These are phyloP conservation scores for Colletotrichum neosansevieriae DNA, from an alignment of 2,329 filamentous ascomycete genomes.

Conservation along the genomic window DNA sequence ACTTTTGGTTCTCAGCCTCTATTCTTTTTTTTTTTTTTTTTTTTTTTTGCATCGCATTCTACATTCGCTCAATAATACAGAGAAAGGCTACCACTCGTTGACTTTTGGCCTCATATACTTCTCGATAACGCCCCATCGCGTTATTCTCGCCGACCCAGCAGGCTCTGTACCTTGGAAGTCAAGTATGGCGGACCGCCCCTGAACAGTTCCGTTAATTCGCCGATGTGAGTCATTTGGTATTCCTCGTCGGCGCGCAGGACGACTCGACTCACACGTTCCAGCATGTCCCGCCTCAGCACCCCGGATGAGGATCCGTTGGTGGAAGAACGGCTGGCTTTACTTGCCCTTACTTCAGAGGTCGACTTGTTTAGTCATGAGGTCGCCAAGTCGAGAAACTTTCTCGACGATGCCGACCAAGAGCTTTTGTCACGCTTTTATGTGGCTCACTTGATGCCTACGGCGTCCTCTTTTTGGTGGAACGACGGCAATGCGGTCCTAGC, in stretches of 20 bases:
- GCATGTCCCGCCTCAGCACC: constrained; percentile 6
- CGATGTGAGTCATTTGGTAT: neutral
- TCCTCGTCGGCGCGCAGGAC: neutral
- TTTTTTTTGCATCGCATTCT: too few relatives aligned
- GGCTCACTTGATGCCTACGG: constrained; percentile 22
- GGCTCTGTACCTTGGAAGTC: too few relatives aligned
- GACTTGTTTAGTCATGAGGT: constrained; percentile 10
- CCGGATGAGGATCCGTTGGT: neutral
- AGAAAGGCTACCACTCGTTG: too few relatives aligned
- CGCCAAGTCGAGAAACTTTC: neutral
- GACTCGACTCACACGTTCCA: neutral
- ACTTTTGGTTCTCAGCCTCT: too few relatives aligned
- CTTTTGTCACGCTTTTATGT: constrained; percentile 1
- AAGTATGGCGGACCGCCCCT: neutral
- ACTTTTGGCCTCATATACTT: too few relatives aligned
- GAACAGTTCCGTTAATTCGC: neutral
- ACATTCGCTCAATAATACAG: too few relatives aligned
- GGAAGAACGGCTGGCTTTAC: constrained; percentile 14
- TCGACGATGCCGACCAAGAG: constrained; percentile 11
- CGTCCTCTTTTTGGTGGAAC: constrained; percentile 28
- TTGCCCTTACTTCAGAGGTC: constrained; percentile 25
- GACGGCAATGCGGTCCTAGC: constrained; percentile 7
- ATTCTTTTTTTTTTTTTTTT: too few relatives aligned
- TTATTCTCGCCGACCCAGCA: neutral
- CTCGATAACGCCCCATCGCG: neutral